Evolutionary conservation across 2,329 filamentous ascomycete genomes (phyloP), one percentile per base, ranked within the genome.

Genomic region (Pyrenochaeta sp.): DNA sequence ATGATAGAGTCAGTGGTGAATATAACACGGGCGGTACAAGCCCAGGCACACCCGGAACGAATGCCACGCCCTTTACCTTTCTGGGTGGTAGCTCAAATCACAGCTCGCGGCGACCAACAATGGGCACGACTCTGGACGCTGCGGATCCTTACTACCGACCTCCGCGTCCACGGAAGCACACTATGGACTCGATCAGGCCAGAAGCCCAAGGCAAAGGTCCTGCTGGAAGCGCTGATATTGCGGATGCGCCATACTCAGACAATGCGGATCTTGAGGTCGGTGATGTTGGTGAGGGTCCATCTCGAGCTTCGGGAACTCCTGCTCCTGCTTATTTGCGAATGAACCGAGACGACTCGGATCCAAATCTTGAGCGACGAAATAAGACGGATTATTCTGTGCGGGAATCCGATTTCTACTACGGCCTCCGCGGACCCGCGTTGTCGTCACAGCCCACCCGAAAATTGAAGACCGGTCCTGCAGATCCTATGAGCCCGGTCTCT

Each of bases 341-440:
- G 61, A 77, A 77, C 45, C 72, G 74, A 15, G 76, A 82, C 28
- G 78, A 80, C 43, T 85, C 85, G 13, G 85, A 88, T 56, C 80
- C 84, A n/a, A 83, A 84, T 44, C 77, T 83, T 7, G 81, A 84
- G 50, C 75, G 75, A 56, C 81, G 79, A 56, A 88, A 87, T 24
- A 84, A 88, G 46, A 89, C 91, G 1, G 94, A 99, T 72, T 98
- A 98, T 73, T 90, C 93, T 1, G 95, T 94, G 0, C 90, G 95
- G 54, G 95, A 99, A 77, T 92, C 96, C 0, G 95, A 99, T 76
- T 97, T 97, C 71, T 98, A 98, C 78, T 98, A 99, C 71, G 91
- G 93, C 9, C 91, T 96, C 19, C 88, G 95, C 34, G 95, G 95
- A 0, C 92, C 93, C 22, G 92, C 94, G 1, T 81, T 98, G 12